A percentile compares a stretch with the other conserved stretches of the same genome.
phyloP scores from a whole-genome alignment of 805 yeast species.

The Ogataea thermomethanolica region DNA sequence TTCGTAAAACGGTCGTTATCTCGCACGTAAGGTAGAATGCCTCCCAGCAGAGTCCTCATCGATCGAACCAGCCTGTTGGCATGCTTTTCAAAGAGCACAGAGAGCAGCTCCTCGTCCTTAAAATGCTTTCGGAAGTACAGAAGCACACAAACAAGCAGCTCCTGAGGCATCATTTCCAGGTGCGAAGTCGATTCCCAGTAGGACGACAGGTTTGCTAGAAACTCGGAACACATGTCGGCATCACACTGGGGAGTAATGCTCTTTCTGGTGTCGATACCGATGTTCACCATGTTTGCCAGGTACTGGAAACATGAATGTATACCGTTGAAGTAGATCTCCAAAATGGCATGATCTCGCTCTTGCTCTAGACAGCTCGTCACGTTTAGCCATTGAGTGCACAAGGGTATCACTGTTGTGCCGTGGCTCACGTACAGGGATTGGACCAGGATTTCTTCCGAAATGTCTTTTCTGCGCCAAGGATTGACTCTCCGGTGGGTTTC shows the following conservation, averaged over 20 bases:
- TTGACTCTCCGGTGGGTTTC: background rate
- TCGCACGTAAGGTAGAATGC: background rate
- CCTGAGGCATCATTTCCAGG: background rate
- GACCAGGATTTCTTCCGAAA: slow-evolving; percentile 11
- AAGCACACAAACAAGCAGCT: slow-evolving; percentile 11
- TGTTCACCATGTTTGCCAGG: slow-evolving; percentile 17
- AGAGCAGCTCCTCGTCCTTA: slow-evolving; percentile 12
- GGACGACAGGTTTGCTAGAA: slow-evolving; percentile 4
- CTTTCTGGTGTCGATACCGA: slow-evolving; percentile 5
- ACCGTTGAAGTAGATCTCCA: slow-evolving; percentile 7
- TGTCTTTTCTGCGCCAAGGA: slow-evolving; percentile 13
- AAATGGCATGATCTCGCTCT: background rate
- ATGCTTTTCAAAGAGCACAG: slow-evolving; percentile 7
- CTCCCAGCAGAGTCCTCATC: slow-evolving; percentile 1
- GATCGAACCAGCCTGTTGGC: slow-evolving; percentile 4
- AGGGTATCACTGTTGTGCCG: slow-evolving; percentile 12
- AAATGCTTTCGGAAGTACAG: slow-evolving; percentile 13
- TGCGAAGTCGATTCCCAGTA: slow-evolving; percentile 1
- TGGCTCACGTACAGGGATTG: slow-evolving; percentile 17
- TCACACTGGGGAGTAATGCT: slow-evolving; percentile 4
- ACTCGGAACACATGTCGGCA: slow-evolving; percentile 5
- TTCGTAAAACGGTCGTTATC: slow-evolving; percentile 16
- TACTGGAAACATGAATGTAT: slow-evolving; percentile 17
- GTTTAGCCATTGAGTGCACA: slow-evolving; percentile 10
- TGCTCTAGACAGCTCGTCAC: background rate